Conservation (phyloP, 257 asterid species). For the Solanum corneliomulleri region DNA sequence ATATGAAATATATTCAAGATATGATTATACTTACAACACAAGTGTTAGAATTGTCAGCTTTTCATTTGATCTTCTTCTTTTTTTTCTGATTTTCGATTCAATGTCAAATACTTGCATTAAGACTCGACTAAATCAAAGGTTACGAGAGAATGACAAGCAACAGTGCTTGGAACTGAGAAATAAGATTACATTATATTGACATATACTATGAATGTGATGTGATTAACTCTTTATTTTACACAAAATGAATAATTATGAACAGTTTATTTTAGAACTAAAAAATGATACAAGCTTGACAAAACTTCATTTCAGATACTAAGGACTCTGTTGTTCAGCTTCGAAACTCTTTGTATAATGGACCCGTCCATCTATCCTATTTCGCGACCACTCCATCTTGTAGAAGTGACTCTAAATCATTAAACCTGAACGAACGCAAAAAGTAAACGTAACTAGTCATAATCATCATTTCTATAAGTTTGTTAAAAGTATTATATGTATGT, state of each 20-base stretch:
- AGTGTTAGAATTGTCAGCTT: background rate
- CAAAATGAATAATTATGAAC: background rate
- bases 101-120: rapidly evolving
- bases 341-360: background rate
- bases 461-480: background rate
- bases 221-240: background rate
- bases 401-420: constrained; percentile 61
- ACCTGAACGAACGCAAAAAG: constrained; percentile 29
- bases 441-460: background rate
- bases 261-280: background rate
- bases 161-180: background rate
- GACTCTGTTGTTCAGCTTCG: background rate
- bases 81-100: background rate
- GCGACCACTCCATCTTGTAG: constrained; percentile 36
- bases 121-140: background rate
- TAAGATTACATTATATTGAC: background rate
- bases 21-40: too few relatives aligned
- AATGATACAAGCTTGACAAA: background rate
- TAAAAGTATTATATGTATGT: background rate
- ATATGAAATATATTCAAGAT: background rate
- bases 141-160: background rate
- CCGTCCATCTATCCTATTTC: constrained; percentile 1
- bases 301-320: background rate
- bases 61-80: background rate
- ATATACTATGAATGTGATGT: background rate